phyloP scores from a whole-genome alignment of 2,329 filamentous ascomycete species.

The Fusarium sacchari region DNA sequence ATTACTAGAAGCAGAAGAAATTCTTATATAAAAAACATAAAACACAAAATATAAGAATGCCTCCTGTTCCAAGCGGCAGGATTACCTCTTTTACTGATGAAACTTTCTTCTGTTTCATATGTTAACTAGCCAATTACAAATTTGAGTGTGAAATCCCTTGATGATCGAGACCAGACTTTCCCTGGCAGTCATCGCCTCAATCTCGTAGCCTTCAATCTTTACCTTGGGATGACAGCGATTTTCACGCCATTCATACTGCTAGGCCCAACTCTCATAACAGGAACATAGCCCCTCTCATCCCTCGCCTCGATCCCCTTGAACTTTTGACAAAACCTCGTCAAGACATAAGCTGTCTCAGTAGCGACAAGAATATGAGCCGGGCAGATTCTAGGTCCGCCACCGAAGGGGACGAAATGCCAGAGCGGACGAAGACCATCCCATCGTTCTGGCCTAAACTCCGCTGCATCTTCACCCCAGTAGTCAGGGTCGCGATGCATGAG shows the following conservation, averaged over 20 bases:
- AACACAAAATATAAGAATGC: too few relatives aligned
- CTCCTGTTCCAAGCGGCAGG: too few relatives aligned
- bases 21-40: too few relatives aligned
- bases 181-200: fast-evolving
- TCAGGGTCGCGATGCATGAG: background rate
- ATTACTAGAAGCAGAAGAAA: too few relatives aligned
- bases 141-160: background rate
- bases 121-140: background rate
- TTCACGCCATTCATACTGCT: background rate
- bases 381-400: background rate
- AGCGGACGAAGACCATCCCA: background rate
- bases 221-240: background rate
- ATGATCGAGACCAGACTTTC: background rate
- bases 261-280: slow-evolving; percentile 1
- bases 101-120: too few relatives aligned
- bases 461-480: background rate
- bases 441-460: background rate
- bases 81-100: too few relatives aligned
- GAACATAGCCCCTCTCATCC: background rate
- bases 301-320: background rate
- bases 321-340: background rate
- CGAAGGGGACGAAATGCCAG: background rate
- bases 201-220: background rate
- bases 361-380: background rate
- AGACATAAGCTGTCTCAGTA: background rate